Percentiles rank a stretch among this genome's conserved stretches.
Evolutionary conservation across 2,329 filamentous ascomycete genomes (phyloP).

Genomic region (Stachybotrys echinatus): DNA sequence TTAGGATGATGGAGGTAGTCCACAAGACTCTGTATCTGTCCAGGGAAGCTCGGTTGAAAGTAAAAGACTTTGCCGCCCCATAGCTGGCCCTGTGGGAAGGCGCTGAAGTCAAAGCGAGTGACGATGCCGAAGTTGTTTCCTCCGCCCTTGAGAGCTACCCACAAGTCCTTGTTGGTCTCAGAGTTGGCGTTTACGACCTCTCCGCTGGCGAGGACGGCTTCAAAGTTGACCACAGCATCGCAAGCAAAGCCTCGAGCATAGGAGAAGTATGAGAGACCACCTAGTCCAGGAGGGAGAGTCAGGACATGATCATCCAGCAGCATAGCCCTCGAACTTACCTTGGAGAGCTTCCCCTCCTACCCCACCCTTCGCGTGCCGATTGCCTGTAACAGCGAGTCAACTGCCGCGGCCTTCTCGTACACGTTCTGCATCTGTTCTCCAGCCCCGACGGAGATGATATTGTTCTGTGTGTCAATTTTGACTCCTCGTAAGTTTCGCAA

Average conservation of each 20-base stretch:
- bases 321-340: background rate
- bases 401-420: background rate
- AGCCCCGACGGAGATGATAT: background rate
- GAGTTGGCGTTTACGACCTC: conserved; percentile 31
- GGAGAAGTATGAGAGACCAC: background rate
- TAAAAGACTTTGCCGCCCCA: background rate
- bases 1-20: background rate
- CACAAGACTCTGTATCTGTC: background rate
- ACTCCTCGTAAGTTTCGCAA: background rate
- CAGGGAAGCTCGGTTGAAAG: background rate
- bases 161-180: conserved; percentile 32
- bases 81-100: background rate
- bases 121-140: conserved; percentile 40
- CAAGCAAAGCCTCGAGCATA: conserved; percentile 28
- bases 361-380: background rate
- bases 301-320: background rate
- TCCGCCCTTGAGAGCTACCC: conserved; percentile 39
- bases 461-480: background rate
- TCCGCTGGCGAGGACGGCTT: conserved; percentile 38
- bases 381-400: background rate
- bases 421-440: background rate
- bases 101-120: conserved; percentile 8
- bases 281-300: background rate
- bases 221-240: conserved; percentile 30
- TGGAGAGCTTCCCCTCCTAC: background rate